phyloP scores from a whole-genome alignment of 768 basidiomycete species.

The Pleurotus tuber-regium region DNA sequence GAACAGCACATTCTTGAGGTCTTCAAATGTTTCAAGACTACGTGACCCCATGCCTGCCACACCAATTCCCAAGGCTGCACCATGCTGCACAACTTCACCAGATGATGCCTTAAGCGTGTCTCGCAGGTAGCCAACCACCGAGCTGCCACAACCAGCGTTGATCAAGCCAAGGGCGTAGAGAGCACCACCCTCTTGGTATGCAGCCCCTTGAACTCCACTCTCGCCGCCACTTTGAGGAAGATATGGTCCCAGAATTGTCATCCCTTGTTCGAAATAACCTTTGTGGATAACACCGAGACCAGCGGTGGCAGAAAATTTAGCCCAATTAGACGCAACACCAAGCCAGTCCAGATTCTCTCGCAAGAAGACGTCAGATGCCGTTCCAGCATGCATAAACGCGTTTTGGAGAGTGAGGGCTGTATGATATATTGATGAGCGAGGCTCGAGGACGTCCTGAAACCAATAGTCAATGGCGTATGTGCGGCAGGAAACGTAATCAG shows the following conservation, averaged over 20 bases:
- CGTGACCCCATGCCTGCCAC: slow-evolving; percentile 93
- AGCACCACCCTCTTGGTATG: slow-evolving; percentile 95
- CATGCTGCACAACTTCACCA: slow-evolving; percentile 92
- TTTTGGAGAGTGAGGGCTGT: slow-evolving; percentile 95
- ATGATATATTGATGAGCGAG: slow-evolving; percentile 96
- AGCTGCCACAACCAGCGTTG: slow-evolving; percentile 85
- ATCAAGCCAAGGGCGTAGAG: slow-evolving; percentile 93
- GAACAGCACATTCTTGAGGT: slow-evolving; percentile 85
- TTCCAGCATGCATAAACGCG: slow-evolving; percentile 98
- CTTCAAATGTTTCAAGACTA: slow-evolving; percentile 87
- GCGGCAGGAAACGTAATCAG: not conserved
- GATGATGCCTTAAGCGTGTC: slow-evolving; percentile 73
- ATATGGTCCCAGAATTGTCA: slow-evolving; percentile 91
- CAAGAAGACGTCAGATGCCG: slow-evolving; percentile 90
- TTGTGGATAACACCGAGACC: slow-evolving; percentile 97
- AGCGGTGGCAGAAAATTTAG: slow-evolving; percentile 96
- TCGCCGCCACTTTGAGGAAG: slow-evolving; percentile 79
- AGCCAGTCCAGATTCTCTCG: slow-evolving; percentile 98
- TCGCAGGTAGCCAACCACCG: slow-evolving; percentile 74
- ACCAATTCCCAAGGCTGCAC: slow-evolving; percentile 95
- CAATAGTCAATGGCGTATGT: not conserved
- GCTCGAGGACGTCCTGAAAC: slow-evolving; percentile 79
- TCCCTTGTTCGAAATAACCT: slow-evolving; percentile 91
- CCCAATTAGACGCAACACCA: slow-evolving; percentile 94
- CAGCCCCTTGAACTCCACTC: slow-evolving; percentile 72